phyloP scores from a whole-genome alignment of 805 yeast genomes.

The Yamadazyma scolyti region DNA sequence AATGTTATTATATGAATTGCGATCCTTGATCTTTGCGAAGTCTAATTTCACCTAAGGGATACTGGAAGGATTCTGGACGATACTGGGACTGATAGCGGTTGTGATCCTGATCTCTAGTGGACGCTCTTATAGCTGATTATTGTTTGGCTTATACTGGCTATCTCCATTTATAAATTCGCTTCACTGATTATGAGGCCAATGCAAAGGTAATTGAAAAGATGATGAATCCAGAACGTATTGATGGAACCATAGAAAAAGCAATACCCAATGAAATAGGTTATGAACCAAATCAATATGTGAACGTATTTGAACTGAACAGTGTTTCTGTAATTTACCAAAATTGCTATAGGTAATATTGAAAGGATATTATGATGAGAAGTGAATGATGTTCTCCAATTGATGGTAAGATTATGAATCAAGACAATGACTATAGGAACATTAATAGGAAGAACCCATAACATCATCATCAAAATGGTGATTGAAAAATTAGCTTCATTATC shows the following conservation, averaged over 20 bases:
- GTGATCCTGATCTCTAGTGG: no score
- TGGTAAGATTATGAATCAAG: constrained; percentile 72
- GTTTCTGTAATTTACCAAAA: constrained; percentile 12
- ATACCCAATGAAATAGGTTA: constrained; percentile 56
- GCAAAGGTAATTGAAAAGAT: constrained; percentile 62
- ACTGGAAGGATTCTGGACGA: no score
- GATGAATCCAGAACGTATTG: constrained; percentile 83
- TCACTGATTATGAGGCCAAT: constrained; percentile 40
- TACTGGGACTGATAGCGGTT: no score
- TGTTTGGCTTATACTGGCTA: no score
- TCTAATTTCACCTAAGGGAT: no score
- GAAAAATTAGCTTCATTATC: constrained; percentile 51
- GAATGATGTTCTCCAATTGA: constrained; percentile 81
- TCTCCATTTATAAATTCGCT: not conserved
- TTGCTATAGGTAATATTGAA: constrained; percentile 69
- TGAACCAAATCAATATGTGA: constrained; percentile 18
- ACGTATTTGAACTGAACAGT: constrained; percentile 3
- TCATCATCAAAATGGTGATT: constrained; percentile 56
- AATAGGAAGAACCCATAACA: constrained; percentile 78
- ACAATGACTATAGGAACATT: constrained; percentile 76
- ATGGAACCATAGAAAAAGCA: constrained; percentile 71
- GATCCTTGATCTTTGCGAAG: no score
- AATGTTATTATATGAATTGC: constrained; percentile 9
- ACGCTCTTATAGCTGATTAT: no score
- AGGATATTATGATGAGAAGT: constrained; percentile 81